Evolutionary conservation across 257 asterid species (phyloP).

Genomic region (Nemophila menziesii): DNA sequence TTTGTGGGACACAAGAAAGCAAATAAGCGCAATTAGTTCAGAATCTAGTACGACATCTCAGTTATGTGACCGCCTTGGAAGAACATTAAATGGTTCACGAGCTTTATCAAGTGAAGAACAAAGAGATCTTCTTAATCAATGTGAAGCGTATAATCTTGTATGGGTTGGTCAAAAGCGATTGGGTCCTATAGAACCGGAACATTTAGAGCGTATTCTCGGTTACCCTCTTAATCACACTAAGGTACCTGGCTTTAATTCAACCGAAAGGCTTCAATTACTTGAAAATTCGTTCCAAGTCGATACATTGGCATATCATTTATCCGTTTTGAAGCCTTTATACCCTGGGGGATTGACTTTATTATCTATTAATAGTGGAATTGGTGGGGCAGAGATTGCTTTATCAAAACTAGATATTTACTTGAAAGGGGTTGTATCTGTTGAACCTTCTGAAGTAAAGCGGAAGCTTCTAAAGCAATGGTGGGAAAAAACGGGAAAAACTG

Average conservation of each 20-base stretch:
- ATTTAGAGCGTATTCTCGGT: conserved; percentile 66
- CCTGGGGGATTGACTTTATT: conserved; percentile 52
- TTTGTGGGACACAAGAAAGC: conserved; percentile 73
- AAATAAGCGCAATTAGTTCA: conserved; percentile 29
- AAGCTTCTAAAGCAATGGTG: conserved; percentile 70
- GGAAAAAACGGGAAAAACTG: conserved; percentile 48
- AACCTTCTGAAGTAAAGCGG: conserved; percentile 46
- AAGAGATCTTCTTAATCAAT: conserved; percentile 45
- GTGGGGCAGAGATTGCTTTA: conserved; percentile 71
- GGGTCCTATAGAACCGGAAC: conserved; percentile 50
- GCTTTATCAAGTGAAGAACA: conserved; percentile 47
- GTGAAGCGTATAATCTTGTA: conserved; percentile 39
- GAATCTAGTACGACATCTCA: conserved; percentile 31
- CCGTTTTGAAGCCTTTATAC: conserved; percentile 37
- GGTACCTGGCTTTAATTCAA: conserved; percentile 28
- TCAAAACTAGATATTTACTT: conserved; percentile 60
- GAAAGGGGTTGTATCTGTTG: conserved; percentile 60
- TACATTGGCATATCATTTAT: conserved; percentile 64
- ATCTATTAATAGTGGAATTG: conserved; percentile 63
- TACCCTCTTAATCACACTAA: conserved; percentile 58
- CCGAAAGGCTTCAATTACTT: conserved; percentile 50
- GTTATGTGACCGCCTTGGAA: conserved; percentile 49
- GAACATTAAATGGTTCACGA: conserved; percentile 27
- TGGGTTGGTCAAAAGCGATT: conserved; percentile 54
- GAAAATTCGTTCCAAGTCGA: conserved; percentile 60